Base-by-base conservation (phyloP, 306 rosid genomes). In the Trifolium dubium region DNA sequence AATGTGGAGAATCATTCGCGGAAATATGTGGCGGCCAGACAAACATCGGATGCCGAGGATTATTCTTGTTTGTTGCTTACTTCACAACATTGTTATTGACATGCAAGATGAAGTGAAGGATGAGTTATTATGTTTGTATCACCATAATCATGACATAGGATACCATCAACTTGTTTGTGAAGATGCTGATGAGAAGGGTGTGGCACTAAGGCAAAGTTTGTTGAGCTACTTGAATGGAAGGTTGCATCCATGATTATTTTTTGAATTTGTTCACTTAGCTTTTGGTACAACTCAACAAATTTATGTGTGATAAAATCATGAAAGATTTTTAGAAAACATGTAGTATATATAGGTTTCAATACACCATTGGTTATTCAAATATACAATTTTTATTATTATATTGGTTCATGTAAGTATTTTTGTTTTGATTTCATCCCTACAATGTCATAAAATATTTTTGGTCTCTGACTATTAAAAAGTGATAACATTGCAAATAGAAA, bases 21-120 rank as follows among this genome's bases (percentile, higher is more conserved):
- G 98, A 75, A 84, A 81, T 19, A 93, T 93, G 97, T 91, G 98
- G 98, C 82, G 98, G 60, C 98, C 97, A 0, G 98, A 93, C 86
- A 91, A 88, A 64, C 97, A 93, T 63, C 85, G 91, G 34, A 58
- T 93, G 74, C 98, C 97, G 0, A 87, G 97, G 81, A 91, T 93
- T 46, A 91, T 93, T 71, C 91, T 93, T 0, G 97, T 91, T 51
- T 93, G 97, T 71, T 91, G 98, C 77, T 71, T 93, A 77, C 96
- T 93, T 85, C 98, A 93, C 46, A 91, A 93, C 86, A 93, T 93
- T 67, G 77, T 82, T 49, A 88, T 93, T 39, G 96, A 91, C 13
- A 80, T 89, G 89, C 83, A 83, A 67, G 93, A 84, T 54, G 91
- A 83, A 70, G 85, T 72, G 56, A 85, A 79, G 23, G 94, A 85